Percentiles rank a stretch among this genome's conserved stretches.
Conservation (phyloP, 306 rosid genomes). For the Vigna hirtella region DNA sequence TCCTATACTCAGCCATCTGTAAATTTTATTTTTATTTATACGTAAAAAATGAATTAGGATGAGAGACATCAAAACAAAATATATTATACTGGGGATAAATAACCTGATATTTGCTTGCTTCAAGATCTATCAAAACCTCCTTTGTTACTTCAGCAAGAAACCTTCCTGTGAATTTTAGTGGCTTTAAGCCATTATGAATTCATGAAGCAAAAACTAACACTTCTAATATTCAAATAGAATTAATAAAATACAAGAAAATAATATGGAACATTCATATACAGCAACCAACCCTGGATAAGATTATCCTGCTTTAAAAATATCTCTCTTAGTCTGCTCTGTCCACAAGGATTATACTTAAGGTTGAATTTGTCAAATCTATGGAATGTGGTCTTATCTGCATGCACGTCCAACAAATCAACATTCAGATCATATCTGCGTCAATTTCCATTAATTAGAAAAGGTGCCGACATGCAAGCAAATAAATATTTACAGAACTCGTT, state of each 20-base stretch:
- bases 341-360: conserved; percentile 94
- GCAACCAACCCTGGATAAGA: conserved; percentile 85
- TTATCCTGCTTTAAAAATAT: conserved; percentile 94
- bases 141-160: conserved; percentile 88
- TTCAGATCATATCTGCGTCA: conserved; percentile 71
- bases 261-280: conserved; percentile 24
- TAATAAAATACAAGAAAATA: conserved; percentile 33
- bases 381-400: conserved; percentile 94
- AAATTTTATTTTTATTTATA: conserved; percentile 34
- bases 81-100: conserved; percentile 12
- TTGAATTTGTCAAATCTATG: conserved; percentile 97
- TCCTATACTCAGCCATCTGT: conserved; percentile 96
- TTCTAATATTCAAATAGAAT: conserved; percentile 31
- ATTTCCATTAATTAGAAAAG: conserved; percentile 44
- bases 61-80: conserved; percentile 7
- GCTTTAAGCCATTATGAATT: conserved; percentile 37
- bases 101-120: conserved; percentile 90
- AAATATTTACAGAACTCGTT: neutral
- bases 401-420: conserved; percentile 91
- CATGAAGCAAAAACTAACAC: conserved; percentile 35
- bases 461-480: conserved; percentile 13
- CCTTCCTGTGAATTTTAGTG: conserved; percentile 63
- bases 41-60: conserved; percentile 29
- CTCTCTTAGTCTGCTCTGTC: conserved; percentile 95
- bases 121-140: conserved; percentile 82